Percentiles rank a stretch among this genome's conserved stretches.
These are phyloP conservation scores for Schizochytrium sp. DNA, from an alignment of 108 stramenopile genomes.

Conservation along the genomic window DNA sequence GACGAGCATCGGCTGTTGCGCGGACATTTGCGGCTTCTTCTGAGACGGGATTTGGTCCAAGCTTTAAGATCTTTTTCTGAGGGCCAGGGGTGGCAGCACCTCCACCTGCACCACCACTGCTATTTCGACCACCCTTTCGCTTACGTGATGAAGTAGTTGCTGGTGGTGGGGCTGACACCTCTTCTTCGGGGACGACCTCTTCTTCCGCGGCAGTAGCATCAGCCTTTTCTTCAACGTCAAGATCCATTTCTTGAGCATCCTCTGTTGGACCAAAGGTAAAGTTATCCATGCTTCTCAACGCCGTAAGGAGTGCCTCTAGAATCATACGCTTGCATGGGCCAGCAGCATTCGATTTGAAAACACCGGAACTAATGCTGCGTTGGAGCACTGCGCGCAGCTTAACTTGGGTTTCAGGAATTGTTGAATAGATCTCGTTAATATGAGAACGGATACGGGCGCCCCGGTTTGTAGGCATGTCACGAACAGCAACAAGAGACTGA, in stretches of 20 bases:
- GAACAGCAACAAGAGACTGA: background rate
- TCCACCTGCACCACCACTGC: background rate
- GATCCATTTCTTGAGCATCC: background rate
- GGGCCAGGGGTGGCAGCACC: background rate
- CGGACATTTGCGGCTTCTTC: conserved; percentile 3
- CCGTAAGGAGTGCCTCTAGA: background rate
- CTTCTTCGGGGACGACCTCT: background rate
- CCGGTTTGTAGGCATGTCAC: conserved; percentile 57
- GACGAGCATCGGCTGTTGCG: background rate
- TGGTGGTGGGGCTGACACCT: background rate
- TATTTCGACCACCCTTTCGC: conserved; percentile 7
- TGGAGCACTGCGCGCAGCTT: conserved; percentile 7
- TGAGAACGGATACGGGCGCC: conserved; percentile 36
- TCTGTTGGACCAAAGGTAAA: conserved; percentile 9
- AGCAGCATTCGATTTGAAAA: conserved; percentile 56
- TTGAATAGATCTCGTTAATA: background rate
- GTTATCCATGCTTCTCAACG: background rate
- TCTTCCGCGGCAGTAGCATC: background rate
- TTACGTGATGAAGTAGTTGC: background rate
- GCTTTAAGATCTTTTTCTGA: background rate
- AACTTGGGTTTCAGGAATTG: background rate
- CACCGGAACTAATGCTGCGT: conserved; percentile 8
- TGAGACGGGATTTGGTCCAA: conserved; percentile 1
- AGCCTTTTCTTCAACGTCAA: background rate
- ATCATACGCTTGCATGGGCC: conserved; percentile 57